A percentile compares a stretch with the other conserved stretches of the same genome.
phyloP scores from a whole-genome alignment of 2,329 filamentous ascomycete species.

The Clarireedia paspali region DNA sequence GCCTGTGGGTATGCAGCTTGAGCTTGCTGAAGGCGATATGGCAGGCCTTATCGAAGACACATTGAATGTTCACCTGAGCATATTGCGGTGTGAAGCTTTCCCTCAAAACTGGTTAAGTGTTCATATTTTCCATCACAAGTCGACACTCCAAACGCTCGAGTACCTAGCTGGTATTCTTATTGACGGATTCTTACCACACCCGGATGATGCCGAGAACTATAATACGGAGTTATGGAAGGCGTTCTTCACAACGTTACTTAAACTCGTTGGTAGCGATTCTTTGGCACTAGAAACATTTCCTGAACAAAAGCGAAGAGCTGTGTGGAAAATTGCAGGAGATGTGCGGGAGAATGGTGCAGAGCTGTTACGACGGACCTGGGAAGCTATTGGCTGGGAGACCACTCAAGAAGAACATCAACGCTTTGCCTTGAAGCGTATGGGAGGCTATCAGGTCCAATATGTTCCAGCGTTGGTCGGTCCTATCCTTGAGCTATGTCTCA shows the following conservation, averaged over 20 bases:
- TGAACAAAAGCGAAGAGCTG: constrained; percentile 89
- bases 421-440: constrained; percentile 77
- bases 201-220: constrained; percentile 75
- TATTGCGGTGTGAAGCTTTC: constrained; percentile 83
- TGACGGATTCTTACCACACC: constrained; percentile 77
- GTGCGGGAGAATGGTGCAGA: constrained; percentile 87
- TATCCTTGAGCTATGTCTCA: constrained; percentile 89
- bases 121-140: constrained; percentile 87
- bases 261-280: constrained; percentile 80
- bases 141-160: constrained; percentile 77
- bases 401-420: constrained; percentile 67
- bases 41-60: constrained; percentile 68
- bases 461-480: constrained; percentile 86
- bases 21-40: constrained; percentile 67
- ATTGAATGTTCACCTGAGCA: constrained; percentile 79
- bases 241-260: constrained; percentile 84
- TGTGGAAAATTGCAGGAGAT: constrained; percentile 98
- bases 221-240: constrained; percentile 90
- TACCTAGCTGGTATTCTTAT: constrained; percentile 73
- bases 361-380: constrained; percentile 78
- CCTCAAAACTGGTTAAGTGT: constrained; percentile 86
- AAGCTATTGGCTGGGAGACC: constrained; percentile 94
- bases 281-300: constrained; percentile 92
- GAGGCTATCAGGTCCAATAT: constrained; percentile 97
- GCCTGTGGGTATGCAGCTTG: constrained; percentile 65